Evolutionary conservation across 257 asterid genomes (phyloP).

Genomic region (Coffea canephora): DNA sequence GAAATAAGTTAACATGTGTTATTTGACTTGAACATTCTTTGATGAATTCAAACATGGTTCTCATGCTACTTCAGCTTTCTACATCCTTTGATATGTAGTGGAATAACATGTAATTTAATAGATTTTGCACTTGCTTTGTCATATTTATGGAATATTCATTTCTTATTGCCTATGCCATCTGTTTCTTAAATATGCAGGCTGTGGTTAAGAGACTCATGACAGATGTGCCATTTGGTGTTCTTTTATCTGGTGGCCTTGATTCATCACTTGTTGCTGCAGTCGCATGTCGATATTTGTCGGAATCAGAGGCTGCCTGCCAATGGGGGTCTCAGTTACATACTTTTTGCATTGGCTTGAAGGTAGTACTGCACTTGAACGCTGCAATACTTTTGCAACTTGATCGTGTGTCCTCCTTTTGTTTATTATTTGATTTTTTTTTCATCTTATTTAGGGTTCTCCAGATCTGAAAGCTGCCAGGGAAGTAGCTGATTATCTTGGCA

Average conservation of each 20-base stretch:
- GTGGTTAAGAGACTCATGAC: conserved; percentile 95
- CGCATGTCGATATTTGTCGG: conserved; percentile 85
- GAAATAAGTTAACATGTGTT: not conserved
- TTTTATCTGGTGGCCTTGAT: conserved; percentile 97
- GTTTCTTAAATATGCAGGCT: conserved; percentile 51
- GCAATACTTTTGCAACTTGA: too few species aligned
- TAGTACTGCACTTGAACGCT: conserved; percentile 11
- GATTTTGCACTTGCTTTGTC: not conserved
- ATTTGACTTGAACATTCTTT: not conserved
- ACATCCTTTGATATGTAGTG: not conserved
- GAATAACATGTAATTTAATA: conserved; percentile 2
- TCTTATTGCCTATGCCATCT: conserved; percentile 24
- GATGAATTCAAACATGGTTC: not conserved
- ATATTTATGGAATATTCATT: not conserved
- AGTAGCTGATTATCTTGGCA: conserved; percentile 92
- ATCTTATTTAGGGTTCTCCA: conserved; percentile 74
- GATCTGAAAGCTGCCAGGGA: conserved; percentile 94
- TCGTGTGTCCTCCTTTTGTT: too few species aligned
- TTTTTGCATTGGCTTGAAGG: conserved; percentile 90
- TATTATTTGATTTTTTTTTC: conserved; percentile 2
- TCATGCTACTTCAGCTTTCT: not conserved
- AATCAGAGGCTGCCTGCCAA: conserved; percentile 59
- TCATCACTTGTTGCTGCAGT: conserved; percentile 99
- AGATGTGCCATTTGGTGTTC: conserved; percentile 99
- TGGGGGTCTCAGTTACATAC: conserved; percentile 94